Base-by-base conservation (phyloP, 1,139 yeast species). In the Pichia sp. region DNA sequence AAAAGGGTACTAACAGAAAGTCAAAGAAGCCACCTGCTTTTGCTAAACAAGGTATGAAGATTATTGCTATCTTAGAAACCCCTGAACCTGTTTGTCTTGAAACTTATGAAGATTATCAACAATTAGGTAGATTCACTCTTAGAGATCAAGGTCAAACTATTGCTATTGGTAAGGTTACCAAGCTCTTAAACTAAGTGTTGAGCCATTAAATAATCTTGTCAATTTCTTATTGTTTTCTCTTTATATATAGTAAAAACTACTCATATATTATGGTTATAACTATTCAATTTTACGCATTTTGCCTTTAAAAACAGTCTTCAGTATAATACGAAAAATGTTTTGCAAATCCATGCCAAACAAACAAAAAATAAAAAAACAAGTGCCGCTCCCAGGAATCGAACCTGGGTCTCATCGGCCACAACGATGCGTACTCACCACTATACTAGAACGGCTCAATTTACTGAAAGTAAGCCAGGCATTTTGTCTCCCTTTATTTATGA, bases 1-100 rank as follows among this genome's bases (percentile, higher is more conserved):
- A 92, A 66, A 90, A 85, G 72, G 97, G 97, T 52, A 90, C 98
- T 47, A 90, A 90, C 75, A 84, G 96, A 72, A 85, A 82, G 68
- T 85, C 95, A 51, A 92, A 88, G 77, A 88, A 86, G 66, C 86
- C 98, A 38, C 98, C 98, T 49, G 95, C 97, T 44, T 92, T 88
- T 66, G 99, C 98, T 54, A 92, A 90, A 70, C 87, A 87, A 77
- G 99, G 99, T 58, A 92, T 92, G 97, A 90, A 87, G 79, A 80
- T 92, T 57, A 88, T 92, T 65, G 98, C 97, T 36, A 77, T 84
- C 41, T 72, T 92, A 60, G 97, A 90, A 68, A 75, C 87, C 26
- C 73, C 79, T 43, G 90, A 81, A 57, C 87, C 95, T 28, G 85
- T 92, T 37, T 92, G 97, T 73, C 84, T 92, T 45, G 99, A 92